Evolutionary conservation across 202 grass and related monocot genomes (phyloP).

Genomic region (Panicum hallii): DNA sequence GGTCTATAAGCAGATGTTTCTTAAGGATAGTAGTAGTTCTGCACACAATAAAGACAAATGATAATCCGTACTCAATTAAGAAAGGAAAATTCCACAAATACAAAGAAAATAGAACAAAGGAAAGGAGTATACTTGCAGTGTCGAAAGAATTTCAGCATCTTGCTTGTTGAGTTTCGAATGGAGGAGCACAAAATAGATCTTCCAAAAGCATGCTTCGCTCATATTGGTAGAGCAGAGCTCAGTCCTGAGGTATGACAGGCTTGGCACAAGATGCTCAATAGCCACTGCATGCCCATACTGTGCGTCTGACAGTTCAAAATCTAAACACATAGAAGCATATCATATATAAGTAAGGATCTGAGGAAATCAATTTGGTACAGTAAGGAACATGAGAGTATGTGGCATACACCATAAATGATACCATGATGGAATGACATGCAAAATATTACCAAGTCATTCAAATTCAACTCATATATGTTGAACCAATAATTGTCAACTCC

Average conservation of each 20-base stretch:
- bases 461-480: slow-evolving; percentile 14
- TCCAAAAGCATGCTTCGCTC: slow-evolving; percentile 99
- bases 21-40: slow-evolving; percentile 8
- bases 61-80: slow-evolving; percentile 6
- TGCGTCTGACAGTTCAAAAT: slow-evolving; percentile 93
- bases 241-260: slow-evolving; percentile 83
- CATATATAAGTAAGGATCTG: slow-evolving; percentile 35
- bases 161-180: slow-evolving; percentile 77
- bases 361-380: not conserved
- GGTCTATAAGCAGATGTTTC: slow-evolving; percentile 1
- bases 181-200: slow-evolving; percentile 98
- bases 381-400: slow-evolving; percentile 3
- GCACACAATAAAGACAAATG: slow-evolving; percentile 13
- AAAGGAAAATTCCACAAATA: not conserved
- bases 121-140: slow-evolving; percentile 61
- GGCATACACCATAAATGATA: slow-evolving; percentile 8
- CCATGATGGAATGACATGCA: slow-evolving; percentile 30
- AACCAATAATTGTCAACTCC: slow-evolving; percentile 19
- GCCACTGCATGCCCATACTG: slow-evolving; percentile 91
- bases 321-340: slow-evolving; percentile 49
- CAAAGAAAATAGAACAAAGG: slow-evolving; percentile 13
- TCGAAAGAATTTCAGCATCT: slow-evolving; percentile 80
- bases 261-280: slow-evolving; percentile 77
- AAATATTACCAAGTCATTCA: slow-evolving; percentile 2
- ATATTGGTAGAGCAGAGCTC: slow-evolving; percentile 86